phyloP scores from a whole-genome alignment of 148 eudicot species.

The Oxyria digyna region DNA sequence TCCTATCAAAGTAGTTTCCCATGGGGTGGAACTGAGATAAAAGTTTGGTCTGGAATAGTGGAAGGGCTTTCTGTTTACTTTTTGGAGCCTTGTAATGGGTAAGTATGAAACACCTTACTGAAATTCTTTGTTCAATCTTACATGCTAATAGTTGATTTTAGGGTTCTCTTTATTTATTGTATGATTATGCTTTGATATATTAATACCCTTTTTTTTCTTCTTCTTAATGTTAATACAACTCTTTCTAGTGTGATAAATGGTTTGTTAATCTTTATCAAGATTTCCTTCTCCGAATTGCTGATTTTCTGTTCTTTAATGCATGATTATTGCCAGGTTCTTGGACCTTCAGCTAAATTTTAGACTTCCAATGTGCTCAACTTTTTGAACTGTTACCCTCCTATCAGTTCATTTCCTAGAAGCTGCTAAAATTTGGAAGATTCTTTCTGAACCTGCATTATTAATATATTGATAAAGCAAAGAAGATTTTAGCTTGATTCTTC shows the following conservation, averaged over 20 bases:
- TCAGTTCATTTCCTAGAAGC: neutral
- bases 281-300: neutral
- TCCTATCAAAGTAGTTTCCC: slow-evolving; percentile 57
- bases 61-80: slow-evolving; percentile 92
- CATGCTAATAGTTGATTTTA: neutral
- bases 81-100: slow-evolving; percentile 96
- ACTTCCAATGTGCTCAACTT: no score
- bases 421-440: neutral
- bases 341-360: no score
- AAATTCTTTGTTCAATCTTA: neutral
- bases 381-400: neutral
- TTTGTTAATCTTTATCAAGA: neutral
- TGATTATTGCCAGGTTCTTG: neutral
- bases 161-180: neutral
- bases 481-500: neutral
- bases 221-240: neutral
- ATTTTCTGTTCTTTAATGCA: neutral
- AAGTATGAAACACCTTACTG: slow-evolving; percentile 3
- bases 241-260: neutral
- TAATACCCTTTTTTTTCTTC: neutral
- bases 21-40: slow-evolving; percentile 85
- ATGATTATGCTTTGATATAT: neutral
- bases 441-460: neutral
- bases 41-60: slow-evolving; percentile 94
- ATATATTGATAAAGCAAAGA: neutral